Evolutionary conservation across 257 asterid species (phyloP).

Genomic region (Plectranthus barbatus): DNA sequence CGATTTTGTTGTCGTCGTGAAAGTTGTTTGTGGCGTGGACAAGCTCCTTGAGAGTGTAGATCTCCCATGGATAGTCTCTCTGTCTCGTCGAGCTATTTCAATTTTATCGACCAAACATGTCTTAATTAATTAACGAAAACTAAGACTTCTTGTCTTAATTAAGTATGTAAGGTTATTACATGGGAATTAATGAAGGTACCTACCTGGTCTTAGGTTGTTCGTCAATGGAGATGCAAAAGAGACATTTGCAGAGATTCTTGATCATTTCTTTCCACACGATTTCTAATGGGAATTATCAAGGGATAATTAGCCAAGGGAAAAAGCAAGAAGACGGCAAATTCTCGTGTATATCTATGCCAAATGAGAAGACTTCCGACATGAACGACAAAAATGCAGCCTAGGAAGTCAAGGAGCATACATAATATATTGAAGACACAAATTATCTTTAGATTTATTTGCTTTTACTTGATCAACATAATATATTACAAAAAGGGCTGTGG

Average conservation of each 20-base stretch:
- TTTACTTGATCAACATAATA: too few relatives aligned
- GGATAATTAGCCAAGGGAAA: not conserved
- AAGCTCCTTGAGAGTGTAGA: conserved; percentile 56
- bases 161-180: too few relatives aligned
- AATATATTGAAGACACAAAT: not conserved
- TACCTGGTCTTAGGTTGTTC: conserved; percentile 26
- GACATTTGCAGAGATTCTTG: conserved; percentile 14
- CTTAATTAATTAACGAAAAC: too few relatives aligned
- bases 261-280: conserved; percentile 1
- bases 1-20: conserved; percentile 62
- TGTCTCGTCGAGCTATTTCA: conserved; percentile 23
- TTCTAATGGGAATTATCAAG: too few relatives aligned
- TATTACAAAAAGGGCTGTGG: too few relatives aligned
- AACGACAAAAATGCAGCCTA: conserved; percentile 26
- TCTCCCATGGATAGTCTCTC: conserved; percentile 60
- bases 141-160: too few relatives aligned
- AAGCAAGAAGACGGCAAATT: conserved; percentile 14
- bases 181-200: conserved; percentile 13
- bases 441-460: too few relatives aligned
- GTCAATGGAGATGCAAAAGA: conserved; percentile 17
- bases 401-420: conserved; percentile 26
- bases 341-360: conserved; percentile 24
- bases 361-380: conserved; percentile 2
- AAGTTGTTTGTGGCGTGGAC: conserved; percentile 68
- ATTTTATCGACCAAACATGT: too few relatives aligned